Evolutionary conservation across 2,329 filamentous ascomycete species (phyloP), one percentile per base, ranked within the genome.

Genomic region (Arthrobotrys entomopaga): DNA sequence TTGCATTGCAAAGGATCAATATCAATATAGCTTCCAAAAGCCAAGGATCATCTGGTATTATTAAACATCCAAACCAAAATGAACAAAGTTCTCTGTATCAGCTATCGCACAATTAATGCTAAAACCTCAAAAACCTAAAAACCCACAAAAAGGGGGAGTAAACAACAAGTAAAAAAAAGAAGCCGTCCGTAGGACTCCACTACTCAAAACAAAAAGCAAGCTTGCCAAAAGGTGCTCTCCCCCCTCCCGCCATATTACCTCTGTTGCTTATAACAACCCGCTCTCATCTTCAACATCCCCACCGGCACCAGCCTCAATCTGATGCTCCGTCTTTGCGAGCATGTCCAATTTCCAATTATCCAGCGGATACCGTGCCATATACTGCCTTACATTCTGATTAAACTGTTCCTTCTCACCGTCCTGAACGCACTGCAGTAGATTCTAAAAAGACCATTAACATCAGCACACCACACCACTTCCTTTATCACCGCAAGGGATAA

Each of bases 301-400:
- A 96, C 83, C 76, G 97, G 82, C 69, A 97, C 84, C 34, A 90
- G 91, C 58, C 91, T 97, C 90, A 20, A 74, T 74, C 5, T 16
- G 22, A 29, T 67, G 48, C 20, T 63, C 49, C 16, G 63, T 64
- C 38, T 64, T 48, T 2, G 19, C 52, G 13, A 74, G 63, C 6
- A 74, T 26, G 16, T 67, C 43, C 26, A 63, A 38, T 46, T 97
- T 97, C 94, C 94, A 98, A 84, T 94, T 95, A 81, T 97, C 93
- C 80, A 98, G 84, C 85, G 95, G 95, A 83, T 89, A 95, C 83
- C 97, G 86, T 84, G 96, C 91, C 81, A 97, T 93, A 80, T 88
- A 98, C 81, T 94, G 89, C 84, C 91, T 96, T 76, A 95, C 83
- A 81, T 93, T 93, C 80, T 96, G 92, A 20, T 90, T 87, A 79